Evolutionary conservation across 805 yeast species (phyloP).

Genomic region (Kuraishia piskuri): DNA sequence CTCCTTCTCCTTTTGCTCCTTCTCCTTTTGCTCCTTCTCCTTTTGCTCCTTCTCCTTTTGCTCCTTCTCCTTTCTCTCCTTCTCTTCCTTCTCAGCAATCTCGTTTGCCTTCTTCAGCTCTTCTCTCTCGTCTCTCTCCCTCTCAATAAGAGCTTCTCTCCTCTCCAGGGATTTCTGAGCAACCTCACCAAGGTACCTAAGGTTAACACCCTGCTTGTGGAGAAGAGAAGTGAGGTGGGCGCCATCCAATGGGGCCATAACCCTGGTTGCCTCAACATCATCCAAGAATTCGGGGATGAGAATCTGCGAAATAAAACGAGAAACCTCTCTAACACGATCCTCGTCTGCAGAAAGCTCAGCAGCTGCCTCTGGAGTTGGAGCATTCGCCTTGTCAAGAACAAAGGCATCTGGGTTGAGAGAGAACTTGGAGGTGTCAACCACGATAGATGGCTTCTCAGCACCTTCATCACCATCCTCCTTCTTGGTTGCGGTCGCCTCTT

Average conservation of each 20-base stretch:
- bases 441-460: conserved; percentile 38
- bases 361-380: conserved; percentile 26
- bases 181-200: conserved; percentile 76
- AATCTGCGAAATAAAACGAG: conserved; percentile 47
- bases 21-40: conserved; percentile 19
- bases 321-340: conserved; percentile 58
- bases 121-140: conserved; percentile 15
- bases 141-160: conserved; percentile 12
- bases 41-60: conserved; percentile 21
- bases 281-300: conserved; percentile 57
- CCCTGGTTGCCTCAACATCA: conserved; percentile 40
- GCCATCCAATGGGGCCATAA: conserved; percentile 74
- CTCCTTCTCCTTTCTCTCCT: conserved; percentile 18
- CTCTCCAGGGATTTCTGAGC: conserved; percentile 26
- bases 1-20: conserved; percentile 25
- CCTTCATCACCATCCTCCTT: conserved; percentile 24
- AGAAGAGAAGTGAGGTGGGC: conserved; percentile 55
- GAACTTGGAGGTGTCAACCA: conserved; percentile 43
- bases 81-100: conserved; percentile 19
- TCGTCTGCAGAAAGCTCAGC: conserved; percentile 40
- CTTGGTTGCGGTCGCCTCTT: conserved; percentile 15
- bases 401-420: conserved; percentile 78
- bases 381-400: conserved; percentile 27
- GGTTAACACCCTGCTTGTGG: conserved; percentile 79
- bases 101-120: conserved; percentile 12